Conservation (phyloP, 1,284 basidiomycete species). For the Golubevia sp. region DNA sequence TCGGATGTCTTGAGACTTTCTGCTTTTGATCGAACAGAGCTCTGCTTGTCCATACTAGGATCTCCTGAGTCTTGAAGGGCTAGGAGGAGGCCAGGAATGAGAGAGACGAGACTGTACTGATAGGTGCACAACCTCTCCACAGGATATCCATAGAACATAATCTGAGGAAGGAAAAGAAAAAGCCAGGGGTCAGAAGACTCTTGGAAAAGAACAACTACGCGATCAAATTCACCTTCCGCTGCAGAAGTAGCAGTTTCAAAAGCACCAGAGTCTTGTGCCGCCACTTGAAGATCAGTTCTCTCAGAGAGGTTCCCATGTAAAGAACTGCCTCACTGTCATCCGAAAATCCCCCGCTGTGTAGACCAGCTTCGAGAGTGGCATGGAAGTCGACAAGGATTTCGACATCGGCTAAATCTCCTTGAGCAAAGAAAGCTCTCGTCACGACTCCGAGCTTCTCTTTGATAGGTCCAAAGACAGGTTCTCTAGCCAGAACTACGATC, state of each 20-base stretch:
- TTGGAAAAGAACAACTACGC: background rate
- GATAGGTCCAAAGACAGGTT: slow-evolving; percentile 57
- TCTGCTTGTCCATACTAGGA: slow-evolving; percentile 71
- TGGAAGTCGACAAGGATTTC: slow-evolving; percentile 59
- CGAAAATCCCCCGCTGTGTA: background rate
- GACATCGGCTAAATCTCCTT: slow-evolving; percentile 50
- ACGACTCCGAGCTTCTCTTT: slow-evolving; percentile 95
- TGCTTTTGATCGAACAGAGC: slow-evolving; percentile 16
- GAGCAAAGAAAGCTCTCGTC: slow-evolving; percentile 66
- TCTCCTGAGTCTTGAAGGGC: slow-evolving; percentile 89
- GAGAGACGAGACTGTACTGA: slow-evolving; percentile 81
- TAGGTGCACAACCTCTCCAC: slow-evolving; percentile 95
- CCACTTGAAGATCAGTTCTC: slow-evolving; percentile 91
- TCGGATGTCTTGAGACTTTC: slow-evolving; percentile 84
- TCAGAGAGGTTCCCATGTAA: slow-evolving; percentile 77
- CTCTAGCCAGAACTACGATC: slow-evolving; percentile 83
- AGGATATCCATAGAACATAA: slow-evolving; percentile 96
- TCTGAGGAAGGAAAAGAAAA: slow-evolving; percentile 65
- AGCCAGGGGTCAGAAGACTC: slow-evolving; percentile 12
- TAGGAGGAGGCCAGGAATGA: slow-evolving; percentile 75
- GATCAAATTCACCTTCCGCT: slow-evolving; percentile 71
- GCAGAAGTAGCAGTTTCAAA: slow-evolving; percentile 91
- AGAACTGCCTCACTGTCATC: slow-evolving; percentile 3
- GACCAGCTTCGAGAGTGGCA: slow-evolving; percentile 43
- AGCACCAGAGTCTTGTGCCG: slow-evolving; percentile 88